Base-by-base conservation (phyloP, 495 filamentous ascomycete species). In the Aspergillus saccharolyticus region DNA sequence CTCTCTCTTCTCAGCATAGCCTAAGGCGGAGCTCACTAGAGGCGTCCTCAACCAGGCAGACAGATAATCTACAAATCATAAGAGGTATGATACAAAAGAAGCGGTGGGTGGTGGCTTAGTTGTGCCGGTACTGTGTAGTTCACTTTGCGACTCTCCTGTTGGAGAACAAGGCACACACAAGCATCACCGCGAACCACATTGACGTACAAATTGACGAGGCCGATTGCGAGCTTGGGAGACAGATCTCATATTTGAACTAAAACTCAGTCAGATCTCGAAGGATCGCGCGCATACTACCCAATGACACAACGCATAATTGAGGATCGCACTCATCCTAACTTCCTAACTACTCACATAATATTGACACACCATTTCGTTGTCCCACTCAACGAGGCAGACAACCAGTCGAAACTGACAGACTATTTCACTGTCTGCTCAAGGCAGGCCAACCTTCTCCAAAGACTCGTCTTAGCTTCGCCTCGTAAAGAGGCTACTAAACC, bases 391-490 rank as follows among this genome's bases (percentile, higher is more conserved):
- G n/a, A n/a, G n/a, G n/a, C n/a, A n/a, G n/a, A n/a, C n/a, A n/a
- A n/a, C n/a, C n/a, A n/a, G n/a, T n/a, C n/a, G n/a, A n/a, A n/a
- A n/a, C n/a, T n/a, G n/a, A n/a, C n/a, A n/a, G n/a, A n/a, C n/a
- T n/a, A n/a, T n/a, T n/a, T n/a, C n/a, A n/a, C n/a, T n/a, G n/a
- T 12, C 5, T 39, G 33, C 33, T 39, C 44, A 46, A 46, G 44
- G 44, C 44, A 46, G 10, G 21, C 7, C 44, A 21, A 21, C 10
- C n/a, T 12, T 20, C 17, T 21, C 16, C 8, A 15, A 12, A 42
- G 43, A 44, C 52, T 54, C 52, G 52, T 54, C 47, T 54, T 54
- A 16, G 52, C 52, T 54, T 54, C 52, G 17, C 22, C 52, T 21
- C 7, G 7, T 9, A 42, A 28, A 19, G 16, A 53, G 52, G 17